Percentiles rank a stretch among this genome's conserved stretches.
These are phyloP conservation scores for Trichoderma hamatum DNA, from an alignment of 2,329 filamentous ascomycete species.

Conservation along the genomic window DNA sequence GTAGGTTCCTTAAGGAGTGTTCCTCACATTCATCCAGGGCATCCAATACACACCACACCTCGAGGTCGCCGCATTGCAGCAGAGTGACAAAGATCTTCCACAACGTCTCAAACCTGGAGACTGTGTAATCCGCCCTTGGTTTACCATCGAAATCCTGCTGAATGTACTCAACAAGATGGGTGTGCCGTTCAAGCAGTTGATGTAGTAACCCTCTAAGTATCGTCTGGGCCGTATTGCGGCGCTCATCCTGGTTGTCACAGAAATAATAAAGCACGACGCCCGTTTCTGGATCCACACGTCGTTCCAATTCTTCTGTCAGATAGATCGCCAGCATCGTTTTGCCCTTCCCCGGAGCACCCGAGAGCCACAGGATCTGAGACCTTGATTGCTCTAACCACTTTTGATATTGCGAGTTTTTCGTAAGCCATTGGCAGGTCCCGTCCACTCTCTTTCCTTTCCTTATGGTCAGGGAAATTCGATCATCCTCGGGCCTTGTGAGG, in stretches of 20 bases:
- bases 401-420: background rate
- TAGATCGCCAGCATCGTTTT: constrained; percentile 15
- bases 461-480: background rate
- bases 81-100: constrained; percentile 4
- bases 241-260: background rate
- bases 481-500: background rate
- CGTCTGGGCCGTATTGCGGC: background rate
- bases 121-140: constrained; percentile 3
- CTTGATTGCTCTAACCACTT: background rate
- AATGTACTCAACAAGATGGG: background rate
- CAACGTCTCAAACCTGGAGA: background rate
- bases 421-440: constrained; percentile 6
- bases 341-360: background rate
- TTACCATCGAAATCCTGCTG: background rate
- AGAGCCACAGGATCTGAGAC: background rate
- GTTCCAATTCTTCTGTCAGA: background rate
- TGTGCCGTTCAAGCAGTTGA: background rate
- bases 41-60: constrained; percentile 7
- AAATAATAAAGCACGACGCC: constrained; percentile 6
- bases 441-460: constrained; percentile 5
- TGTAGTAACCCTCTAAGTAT: constrained; percentile 8
- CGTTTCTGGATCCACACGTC: background rate
- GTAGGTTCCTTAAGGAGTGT: too few relatives aligned
- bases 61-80: constrained; percentile 2
- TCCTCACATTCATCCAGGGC: constrained; percentile 15